Conservation (phyloP, 23 red algal species). For the Cyanidiococcus yangmingshanensis region DNA sequence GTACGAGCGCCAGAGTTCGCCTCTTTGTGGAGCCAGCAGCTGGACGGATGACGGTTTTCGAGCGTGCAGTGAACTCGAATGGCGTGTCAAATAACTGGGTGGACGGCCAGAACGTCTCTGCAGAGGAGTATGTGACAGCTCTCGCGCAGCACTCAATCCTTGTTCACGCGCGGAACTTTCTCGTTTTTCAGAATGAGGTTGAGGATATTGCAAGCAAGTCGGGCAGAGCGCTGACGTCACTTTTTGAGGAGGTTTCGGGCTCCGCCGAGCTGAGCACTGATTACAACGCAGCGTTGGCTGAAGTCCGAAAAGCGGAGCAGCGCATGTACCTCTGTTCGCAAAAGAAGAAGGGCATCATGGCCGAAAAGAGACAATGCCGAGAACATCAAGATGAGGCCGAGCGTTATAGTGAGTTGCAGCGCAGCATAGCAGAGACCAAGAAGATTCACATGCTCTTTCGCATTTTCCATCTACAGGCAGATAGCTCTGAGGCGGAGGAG, state of each 20-base stretch:
- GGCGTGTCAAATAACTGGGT: conserved; percentile 63
- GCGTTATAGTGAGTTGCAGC: conserved; percentile 47
- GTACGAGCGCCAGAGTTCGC: conserved; percentile 39
- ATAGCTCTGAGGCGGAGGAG: conserved; percentile 11
- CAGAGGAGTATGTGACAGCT: conserved; percentile 45
- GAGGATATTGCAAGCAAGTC: conserved; percentile 58
- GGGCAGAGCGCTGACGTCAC: conserved; percentile 41
- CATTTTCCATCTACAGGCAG: conserved; percentile 46
- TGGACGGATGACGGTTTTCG: conserved; percentile 45
- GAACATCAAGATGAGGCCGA: conserved; percentile 80
- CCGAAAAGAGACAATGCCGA: conserved; percentile 65
- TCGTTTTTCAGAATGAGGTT: conserved; percentile 97
- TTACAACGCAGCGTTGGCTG: conserved; percentile 40
- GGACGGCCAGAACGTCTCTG: conserved; percentile 27
- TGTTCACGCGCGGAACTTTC: conserved; percentile 69
- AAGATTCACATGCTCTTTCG: conserved; percentile 58
- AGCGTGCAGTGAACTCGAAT: conserved; percentile 33
- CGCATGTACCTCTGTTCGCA: conserved; percentile 46
- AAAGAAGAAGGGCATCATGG: conserved; percentile 58
- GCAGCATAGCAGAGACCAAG: conserved; percentile 39
- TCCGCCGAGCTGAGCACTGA: conserved; percentile 45
- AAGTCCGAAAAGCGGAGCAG: conserved; percentile 52
- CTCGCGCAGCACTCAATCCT: conserved; percentile 55
- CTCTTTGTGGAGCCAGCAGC: conserved; percentile 35
- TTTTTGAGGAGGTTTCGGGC: conserved; percentile 84